phyloP scores from a whole-genome alignment of 2,329 filamentous ascomycete genomes.

The Neofusicoccum sp. region DNA sequence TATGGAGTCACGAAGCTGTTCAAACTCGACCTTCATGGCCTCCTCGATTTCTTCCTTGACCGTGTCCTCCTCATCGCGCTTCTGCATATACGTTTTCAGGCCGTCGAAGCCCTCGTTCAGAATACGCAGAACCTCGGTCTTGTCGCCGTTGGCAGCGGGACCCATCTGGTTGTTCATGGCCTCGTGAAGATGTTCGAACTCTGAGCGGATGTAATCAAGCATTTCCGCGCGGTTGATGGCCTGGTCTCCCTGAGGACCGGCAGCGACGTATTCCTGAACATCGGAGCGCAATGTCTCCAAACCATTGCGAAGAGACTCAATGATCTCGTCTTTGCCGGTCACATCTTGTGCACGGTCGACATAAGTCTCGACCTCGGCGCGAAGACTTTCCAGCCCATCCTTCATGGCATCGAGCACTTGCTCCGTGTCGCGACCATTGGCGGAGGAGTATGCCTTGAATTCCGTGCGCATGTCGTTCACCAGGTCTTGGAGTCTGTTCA shows the following conservation, averaged over 20 bases:
- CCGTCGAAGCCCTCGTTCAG: slow-evolving; percentile 40
- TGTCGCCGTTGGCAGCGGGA: slow-evolving; percentile 27
- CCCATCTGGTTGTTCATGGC: slow-evolving; percentile 52
- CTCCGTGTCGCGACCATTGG: slow-evolving; percentile 78
- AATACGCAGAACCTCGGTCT: slow-evolving; percentile 40
- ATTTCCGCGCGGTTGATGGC: slow-evolving; percentile 44
- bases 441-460: slow-evolving; percentile 75
- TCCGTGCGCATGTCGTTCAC: slow-evolving; percentile 62
- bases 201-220: slow-evolving; percentile 52
- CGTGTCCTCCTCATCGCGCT: slow-evolving; percentile 36
- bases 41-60: slow-evolving; percentile 55
- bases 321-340: slow-evolving; percentile 72
- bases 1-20: slow-evolving; percentile 75
- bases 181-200: slow-evolving; percentile 61
- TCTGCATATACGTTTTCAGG: slow-evolving; percentile 41
- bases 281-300: slow-evolving; percentile 64
- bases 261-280: slow-evolving; percentile 52
- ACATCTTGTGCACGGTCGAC: slow-evolving; percentile 70
- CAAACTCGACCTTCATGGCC: slow-evolving; percentile 77
- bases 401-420: slow-evolving; percentile 85
- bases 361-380: slow-evolving; percentile 76
- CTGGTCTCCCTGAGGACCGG: slow-evolving; percentile 43
- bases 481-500: slow-evolving; percentile 58
- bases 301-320: slow-evolving; percentile 64
- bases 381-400: slow-evolving; percentile 79